Percentiles rank a stretch among this genome's conserved stretches.
Evolutionary conservation across 768 basidiomycete genomes (phyloP).

Genomic region (Leccinum rimulosum): DNA sequence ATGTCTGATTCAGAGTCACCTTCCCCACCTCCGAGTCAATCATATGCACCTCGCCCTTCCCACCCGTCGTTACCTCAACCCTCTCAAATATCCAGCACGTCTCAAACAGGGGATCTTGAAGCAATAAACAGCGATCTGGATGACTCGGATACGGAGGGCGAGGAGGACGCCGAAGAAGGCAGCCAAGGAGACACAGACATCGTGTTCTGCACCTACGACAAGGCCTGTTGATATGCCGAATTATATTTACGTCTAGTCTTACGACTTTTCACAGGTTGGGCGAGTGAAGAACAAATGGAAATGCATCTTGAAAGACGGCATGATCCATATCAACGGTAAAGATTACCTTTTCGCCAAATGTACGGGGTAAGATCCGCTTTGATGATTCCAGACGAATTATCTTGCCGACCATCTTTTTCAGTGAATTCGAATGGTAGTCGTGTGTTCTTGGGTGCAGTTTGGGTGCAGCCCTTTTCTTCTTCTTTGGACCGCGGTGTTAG

Average conservation of each 20-base stretch:
- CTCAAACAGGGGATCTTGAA: conserved; percentile 54
- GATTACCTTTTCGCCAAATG: conserved; percentile 98
- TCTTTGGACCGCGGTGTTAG: conserved; percentile 11
- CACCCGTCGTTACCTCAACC: conserved; percentile 78
- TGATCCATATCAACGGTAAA: conserved; percentile 95
- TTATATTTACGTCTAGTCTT: neutral
- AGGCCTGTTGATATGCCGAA: conserved; percentile 49
- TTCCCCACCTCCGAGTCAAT: conserved; percentile 58
- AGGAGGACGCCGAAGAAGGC: conserved; percentile 80
- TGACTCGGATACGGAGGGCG: conserved; percentile 87
- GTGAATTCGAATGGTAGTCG: conserved; percentile 47
- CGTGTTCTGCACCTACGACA: conserved; percentile 98
- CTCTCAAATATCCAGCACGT: conserved; percentile 36
- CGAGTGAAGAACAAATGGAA: conserved; percentile 99
- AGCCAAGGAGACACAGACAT: conserved; percentile 80
- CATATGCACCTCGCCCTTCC: conserved; percentile 65
- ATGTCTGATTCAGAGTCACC: conserved; percentile 67
- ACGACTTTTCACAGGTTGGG: conserved; percentile 63
- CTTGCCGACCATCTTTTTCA: conserved; percentile 12
- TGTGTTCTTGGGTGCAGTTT: neutral
- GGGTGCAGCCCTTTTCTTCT: neutral
- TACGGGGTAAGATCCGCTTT: conserved; percentile 68
- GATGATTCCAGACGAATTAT: neutral
- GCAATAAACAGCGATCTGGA: conserved; percentile 97
- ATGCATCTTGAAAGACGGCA: conserved; percentile 94